Evolutionary conservation across 768 basidiomycete genomes (phyloP).

Genomic region (Tricholoma sp.): DNA sequence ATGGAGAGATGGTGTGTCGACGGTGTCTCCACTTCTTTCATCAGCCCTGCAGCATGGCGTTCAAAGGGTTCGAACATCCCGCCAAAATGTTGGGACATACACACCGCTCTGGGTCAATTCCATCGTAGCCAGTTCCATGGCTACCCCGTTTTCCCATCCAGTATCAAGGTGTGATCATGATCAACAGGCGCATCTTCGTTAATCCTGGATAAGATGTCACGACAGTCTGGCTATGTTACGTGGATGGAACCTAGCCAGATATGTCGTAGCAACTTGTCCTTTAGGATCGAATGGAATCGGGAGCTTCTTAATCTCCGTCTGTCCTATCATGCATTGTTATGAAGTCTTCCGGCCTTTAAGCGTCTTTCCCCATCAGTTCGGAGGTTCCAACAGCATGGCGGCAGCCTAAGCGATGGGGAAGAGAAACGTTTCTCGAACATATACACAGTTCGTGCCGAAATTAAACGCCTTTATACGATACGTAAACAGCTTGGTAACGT

Average conservation of each 20-base stretch:
- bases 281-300: background rate
- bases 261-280: background rate
- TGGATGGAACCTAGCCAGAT: background rate
- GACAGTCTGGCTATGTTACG: background rate
- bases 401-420: background rate
- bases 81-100: background rate
- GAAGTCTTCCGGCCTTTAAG: background rate
- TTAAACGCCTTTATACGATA: slow-evolving; percentile 3
- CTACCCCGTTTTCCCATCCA: background rate
- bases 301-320: slow-evolving; percentile 4
- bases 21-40: background rate
- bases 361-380: background rate
- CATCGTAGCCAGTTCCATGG: background rate
- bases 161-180: background rate
- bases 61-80: background rate
- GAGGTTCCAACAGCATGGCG: background rate
- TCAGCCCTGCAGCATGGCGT: background rate
- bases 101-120: background rate
- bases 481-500: slow-evolving; percentile 1
- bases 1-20: background rate
- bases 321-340: slow-evolving; percentile 1
- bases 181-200: background rate
- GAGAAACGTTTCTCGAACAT: background rate
- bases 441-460: background rate
- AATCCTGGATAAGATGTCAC: background rate